Evolutionary conservation across 2,329 filamentous ascomycete species (phyloP).

Genomic region (Alternaria brassicae): DNA sequence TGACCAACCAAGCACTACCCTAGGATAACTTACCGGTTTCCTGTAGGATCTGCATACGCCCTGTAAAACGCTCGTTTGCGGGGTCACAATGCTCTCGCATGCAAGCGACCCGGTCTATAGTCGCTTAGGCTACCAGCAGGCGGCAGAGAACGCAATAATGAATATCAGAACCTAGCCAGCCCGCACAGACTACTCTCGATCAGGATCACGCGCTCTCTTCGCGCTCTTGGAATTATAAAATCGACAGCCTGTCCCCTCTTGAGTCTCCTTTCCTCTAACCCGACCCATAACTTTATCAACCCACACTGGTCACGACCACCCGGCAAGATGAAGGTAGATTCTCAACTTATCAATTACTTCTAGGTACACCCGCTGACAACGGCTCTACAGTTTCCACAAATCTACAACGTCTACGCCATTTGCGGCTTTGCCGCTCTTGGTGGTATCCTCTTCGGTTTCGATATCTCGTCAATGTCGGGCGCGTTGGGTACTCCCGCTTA

Average conservation of each 20-base stretch:
- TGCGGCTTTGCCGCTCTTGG: slow-evolving; percentile 68
- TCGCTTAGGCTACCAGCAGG: slow-evolving; percentile 10
- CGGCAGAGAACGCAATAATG: slow-evolving; percentile 12
- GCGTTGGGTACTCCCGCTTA: slow-evolving; percentile 50
- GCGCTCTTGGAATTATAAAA: slow-evolving; percentile 20
- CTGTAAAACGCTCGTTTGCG: slow-evolving; percentile 33
- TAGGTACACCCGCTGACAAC: background rate
- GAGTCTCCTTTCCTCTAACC: slow-evolving; percentile 2
- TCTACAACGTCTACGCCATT: slow-evolving; percentile 51
- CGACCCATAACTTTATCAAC: slow-evolving; percentile 11
- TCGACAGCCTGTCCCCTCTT: background rate
- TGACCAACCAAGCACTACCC: slow-evolving; percentile 32
- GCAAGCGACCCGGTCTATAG: slow-evolving; percentile 3
- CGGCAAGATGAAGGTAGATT: slow-evolving; percentile 42
- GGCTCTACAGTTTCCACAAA: slow-evolving; percentile 48
- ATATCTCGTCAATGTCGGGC: slow-evolving; percentile 51
- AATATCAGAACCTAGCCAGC: slow-evolving; percentile 13
- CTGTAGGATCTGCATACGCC: slow-evolving; percentile 16
- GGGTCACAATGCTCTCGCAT: slow-evolving; percentile 23
- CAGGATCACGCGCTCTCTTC: slow-evolving; percentile 29
- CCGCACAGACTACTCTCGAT: slow-evolving; percentile 20
- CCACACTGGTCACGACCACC: slow-evolving; percentile 17
- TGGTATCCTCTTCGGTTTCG: slow-evolving; percentile 51
- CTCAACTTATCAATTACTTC: background rate
- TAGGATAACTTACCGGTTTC: slow-evolving; percentile 23